Conservation (phyloP, 1,284 basidiomycete genomes). For the Moesziomyces sp. region DNA sequence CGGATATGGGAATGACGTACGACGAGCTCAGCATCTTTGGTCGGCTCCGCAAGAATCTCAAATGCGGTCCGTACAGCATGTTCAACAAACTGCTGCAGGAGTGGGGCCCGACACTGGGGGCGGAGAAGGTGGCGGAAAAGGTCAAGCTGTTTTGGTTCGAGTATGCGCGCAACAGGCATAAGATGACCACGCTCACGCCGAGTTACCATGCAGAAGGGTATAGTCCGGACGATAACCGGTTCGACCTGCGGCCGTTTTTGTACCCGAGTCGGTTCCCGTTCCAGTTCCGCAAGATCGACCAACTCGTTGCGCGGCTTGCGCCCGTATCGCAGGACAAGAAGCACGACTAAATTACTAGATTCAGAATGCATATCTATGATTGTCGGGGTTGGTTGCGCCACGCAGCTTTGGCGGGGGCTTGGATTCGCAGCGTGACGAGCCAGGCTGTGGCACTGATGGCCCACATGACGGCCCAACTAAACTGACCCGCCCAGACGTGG, state of each 20-base stretch:
- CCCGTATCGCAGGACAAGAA: slow-evolving; percentile 5
- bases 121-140: slow-evolving; percentile 86
- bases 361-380: not conserved
- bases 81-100: slow-evolving; percentile 92
- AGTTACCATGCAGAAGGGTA: slow-evolving; percentile 90
- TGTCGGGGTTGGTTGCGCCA: slow-evolving; percentile 20
- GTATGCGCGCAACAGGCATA: slow-evolving; percentile 94
- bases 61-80: slow-evolving; percentile 96
- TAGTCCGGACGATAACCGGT: slow-evolving; percentile 95
- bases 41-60: slow-evolving; percentile 91
- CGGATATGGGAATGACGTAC: slow-evolving; percentile 95
- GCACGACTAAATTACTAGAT: not conserved
- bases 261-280: slow-evolving; percentile 93
- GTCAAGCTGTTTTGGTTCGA: slow-evolving; percentile 98
- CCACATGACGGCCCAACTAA: slow-evolving; percentile 44
- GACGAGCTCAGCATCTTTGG: slow-evolving; percentile 95
- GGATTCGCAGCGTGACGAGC: slow-evolving; percentile 22
- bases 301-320: slow-evolving; percentile 70
- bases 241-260: slow-evolving; percentile 94
- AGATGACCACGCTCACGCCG: slow-evolving; percentile 98
- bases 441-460: slow-evolving; percentile 16
- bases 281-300: slow-evolving; percentile 95
- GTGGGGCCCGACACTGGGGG: slow-evolving; percentile 75
- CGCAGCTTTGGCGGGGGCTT: slow-evolving; percentile 19
- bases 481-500: slow-evolving; percentile 31